Evolutionary conservation across 441 rosid species (phyloP), one percentile per base, ranked within the genome.

Genomic region (Mallotus repandus): DNA sequence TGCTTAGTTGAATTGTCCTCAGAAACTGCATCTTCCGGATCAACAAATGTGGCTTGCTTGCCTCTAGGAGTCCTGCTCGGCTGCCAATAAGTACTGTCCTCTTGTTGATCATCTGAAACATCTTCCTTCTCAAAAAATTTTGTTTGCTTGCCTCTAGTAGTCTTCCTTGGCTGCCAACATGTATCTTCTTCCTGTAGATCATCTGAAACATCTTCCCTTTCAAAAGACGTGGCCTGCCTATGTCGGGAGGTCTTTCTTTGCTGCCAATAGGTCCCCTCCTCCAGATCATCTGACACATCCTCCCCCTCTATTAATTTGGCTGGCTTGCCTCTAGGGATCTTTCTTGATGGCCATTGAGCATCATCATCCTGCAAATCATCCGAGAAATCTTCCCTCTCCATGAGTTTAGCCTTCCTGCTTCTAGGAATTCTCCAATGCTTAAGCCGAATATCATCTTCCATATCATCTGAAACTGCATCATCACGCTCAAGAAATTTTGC

Each of bases 401-500:
- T 50, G 56, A 46, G 50, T 64, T 73, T 81, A 45, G 77, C 68
- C 76, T 76, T 83, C 79, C 68, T 79, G 32, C 68, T 66, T 66
- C 68, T 60, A 11, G 61, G 53, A 66, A 60, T 61, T 50, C 54
- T 61, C 50, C 65, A 29, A 69, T 16, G 73, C 70, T 49, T 74
- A 68, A 54, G 56, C 67, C 15, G 59, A 71, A 61, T 46, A 59
- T 66, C 66, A 70, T 82, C 85, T 38, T 77, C 92, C 19, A 89
- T 77, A 78, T 82, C 87, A 75, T 81, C 80, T 9, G 85, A 82
- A 70, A 73, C 74, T 32, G 80, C 75, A 85, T 83, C 85, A 68
- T 83, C 85, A 56, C 74, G 82, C 73, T 81, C 81, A 62, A 72
- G 21, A 59, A 73, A 76, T 76, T 84, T 80, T 55, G 85, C 52